phyloP scores from a whole-genome alignment of 768 basidiomycete species.

The Calocybe cyanea region DNA sequence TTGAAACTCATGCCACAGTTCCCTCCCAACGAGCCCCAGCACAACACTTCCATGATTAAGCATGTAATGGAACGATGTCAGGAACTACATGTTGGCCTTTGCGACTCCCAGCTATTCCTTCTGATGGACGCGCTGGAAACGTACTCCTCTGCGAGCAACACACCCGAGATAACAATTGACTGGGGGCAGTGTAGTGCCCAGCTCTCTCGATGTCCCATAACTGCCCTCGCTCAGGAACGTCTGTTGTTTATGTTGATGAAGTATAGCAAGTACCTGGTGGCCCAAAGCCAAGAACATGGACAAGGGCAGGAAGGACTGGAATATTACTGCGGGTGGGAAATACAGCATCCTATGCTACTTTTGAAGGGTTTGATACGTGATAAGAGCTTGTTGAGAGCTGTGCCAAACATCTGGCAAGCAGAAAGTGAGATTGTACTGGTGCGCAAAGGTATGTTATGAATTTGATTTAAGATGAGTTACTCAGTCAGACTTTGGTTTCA shows the following conservation, averaged over 20 bases:
- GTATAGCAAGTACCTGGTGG: background rate
- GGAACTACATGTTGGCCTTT: background rate
- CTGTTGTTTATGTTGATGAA: background rate
- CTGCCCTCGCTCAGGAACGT: background rate
- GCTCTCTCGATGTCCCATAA: background rate
- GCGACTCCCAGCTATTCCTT: slow-evolving; percentile 1
- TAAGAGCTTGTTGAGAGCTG: background rate
- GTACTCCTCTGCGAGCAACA: background rate
- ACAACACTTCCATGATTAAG: background rate
- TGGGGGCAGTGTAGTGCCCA: background rate
- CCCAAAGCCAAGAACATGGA: too few relatives aligned
- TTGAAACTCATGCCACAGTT: background rate
- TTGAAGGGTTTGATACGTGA: slow-evolving; percentile 1
- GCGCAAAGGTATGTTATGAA: background rate
- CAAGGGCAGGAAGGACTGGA: background rate
- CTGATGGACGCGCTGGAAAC: slow-evolving; percentile 3
- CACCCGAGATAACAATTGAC: background rate
- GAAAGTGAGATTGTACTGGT: background rate
- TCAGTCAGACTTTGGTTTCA: too few relatives aligned
- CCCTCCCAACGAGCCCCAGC: background rate
- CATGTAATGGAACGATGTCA: background rate
- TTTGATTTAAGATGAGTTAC: too few relatives aligned
- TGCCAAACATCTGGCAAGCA: background rate
- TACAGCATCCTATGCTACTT: background rate
- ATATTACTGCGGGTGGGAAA: too few relatives aligned